A percentile compares a stretch with the other conserved stretches of the same genome.
Conservation (phyloP, 2,329 filamentous ascomycete genomes). For the Colletotrichum graminicola region DNA sequence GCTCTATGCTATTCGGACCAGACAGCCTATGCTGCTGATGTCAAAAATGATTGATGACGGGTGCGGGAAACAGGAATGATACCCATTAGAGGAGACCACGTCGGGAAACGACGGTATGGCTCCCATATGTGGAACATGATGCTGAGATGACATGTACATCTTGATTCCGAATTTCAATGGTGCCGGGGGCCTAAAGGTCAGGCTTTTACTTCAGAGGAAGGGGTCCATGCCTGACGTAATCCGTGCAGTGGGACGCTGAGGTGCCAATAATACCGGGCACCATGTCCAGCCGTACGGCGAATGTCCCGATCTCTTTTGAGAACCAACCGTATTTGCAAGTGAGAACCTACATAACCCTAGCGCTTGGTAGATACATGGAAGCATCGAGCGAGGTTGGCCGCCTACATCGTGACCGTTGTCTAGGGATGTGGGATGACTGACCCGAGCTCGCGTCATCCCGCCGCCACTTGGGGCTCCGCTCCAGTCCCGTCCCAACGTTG, state of each 20-base stretch:
- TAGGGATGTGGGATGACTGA: not conserved
- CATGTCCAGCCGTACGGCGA: not conserved
- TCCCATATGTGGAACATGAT: not conserved
- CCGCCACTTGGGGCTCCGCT: not conserved
- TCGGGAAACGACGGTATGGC: not conserved
- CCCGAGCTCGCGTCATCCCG: not conserved
- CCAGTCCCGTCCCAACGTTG: not conserved
- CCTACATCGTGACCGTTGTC: not conserved
- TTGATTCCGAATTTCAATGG: not conserved
- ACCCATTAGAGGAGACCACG: not conserved
- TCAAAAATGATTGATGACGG: conserved; percentile 2
- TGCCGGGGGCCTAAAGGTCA: no score
- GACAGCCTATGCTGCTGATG: not conserved
- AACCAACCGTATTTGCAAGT: not conserved
- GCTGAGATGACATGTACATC: not conserved
- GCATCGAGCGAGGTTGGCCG: not conserved
- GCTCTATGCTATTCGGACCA: not conserved
- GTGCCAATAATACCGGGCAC: not conserved
- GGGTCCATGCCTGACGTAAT: not conserved
- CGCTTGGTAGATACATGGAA: not conserved
- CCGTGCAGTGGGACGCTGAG: not conserved
- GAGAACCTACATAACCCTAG: not conserved
- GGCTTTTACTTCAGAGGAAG: not conserved
- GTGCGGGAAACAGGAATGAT: conserved; percentile 4
- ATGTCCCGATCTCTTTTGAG: not conserved